Evolutionary conservation across 2,329 filamentous ascomycete genomes (phyloP), one percentile per base, ranked within the genome.

Genomic region (Fonsecaea multimorphosa): DNA sequence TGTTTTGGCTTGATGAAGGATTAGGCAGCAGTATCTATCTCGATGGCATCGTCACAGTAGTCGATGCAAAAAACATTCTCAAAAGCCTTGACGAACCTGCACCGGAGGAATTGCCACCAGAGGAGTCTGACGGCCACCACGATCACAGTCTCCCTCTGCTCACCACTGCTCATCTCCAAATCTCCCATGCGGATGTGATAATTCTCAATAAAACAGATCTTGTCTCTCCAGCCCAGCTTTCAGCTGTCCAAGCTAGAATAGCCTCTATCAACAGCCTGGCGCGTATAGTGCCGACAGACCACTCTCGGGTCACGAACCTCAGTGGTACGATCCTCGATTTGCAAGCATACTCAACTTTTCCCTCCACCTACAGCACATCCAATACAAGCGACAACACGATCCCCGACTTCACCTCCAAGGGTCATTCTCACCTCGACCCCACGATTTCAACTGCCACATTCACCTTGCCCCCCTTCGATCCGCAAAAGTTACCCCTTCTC

Each of bases 1-100:
- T 98, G 14, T 99, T 99, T 80, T 99, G 95, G 95, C 89, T 99
- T 29, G 95, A 99, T 73, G 94, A 98, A 71, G 95, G 93, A 0
- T 85, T 99, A 2, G 94, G 93, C 7, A 97, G 93, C 77, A 93
- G 90, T 40, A 97, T 99, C 73, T 99, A 96, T 77, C 86, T 99
- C 0, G 95, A 99, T 75, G 95, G 95, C 1, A 97, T 99, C 63
- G 93, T 98, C 54, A 98, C 95, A 0, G 83, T 99, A 1, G 92
- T 99, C 22, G 95, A 99, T 76, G 94, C 93, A 34, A 96, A 95
- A 80, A 97, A 98, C 73, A 91, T 99, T 24, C 77, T 96, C 3
- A 88, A 85, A 69, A 91, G 88, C 72, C 84, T 99, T 1, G 91
- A 97, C 69, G 91, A 96, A 67, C 80, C 79, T 1, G 73, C 79